Conservation (phyloP, 1,284 basidiomycete genomes). For the Uromyces viciae-fabae region DNA sequence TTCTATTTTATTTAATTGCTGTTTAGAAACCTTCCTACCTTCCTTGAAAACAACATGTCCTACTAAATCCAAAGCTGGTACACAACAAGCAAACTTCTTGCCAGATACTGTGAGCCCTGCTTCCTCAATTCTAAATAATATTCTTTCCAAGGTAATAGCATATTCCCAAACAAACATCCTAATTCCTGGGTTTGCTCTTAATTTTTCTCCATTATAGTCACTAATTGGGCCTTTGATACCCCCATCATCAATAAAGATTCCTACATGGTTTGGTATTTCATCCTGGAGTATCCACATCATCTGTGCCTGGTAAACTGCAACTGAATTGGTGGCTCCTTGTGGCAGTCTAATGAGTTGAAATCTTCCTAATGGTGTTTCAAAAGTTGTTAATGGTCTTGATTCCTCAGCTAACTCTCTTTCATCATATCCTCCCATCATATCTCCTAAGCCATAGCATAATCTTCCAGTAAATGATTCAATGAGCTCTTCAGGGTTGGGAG, state of each 20-base stretch:
- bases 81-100: background rate
- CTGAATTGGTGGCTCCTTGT: conserved; percentile 14
- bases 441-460: conserved; percentile 18
- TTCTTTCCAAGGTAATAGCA: conserved; percentile 15
- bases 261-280: background rate
- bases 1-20: conserved; percentile 9
- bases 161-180: conserved; percentile 29
- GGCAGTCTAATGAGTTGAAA: conserved; percentile 13
- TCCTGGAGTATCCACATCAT: conserved; percentile 23
- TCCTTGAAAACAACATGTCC: conserved; percentile 15
- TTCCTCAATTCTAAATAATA: conserved; percentile 20
- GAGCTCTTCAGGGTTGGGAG: background rate
- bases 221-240: conserved; percentile 17
- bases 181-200: conserved; percentile 2
- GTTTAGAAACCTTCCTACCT: background rate
- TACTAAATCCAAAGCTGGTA: background rate
- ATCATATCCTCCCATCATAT: conserved; percentile 35
- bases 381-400: conserved; percentile 9
- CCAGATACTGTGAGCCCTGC: conserved; percentile 8
- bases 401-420: conserved; percentile 14
- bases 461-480: conserved; percentile 16
- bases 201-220: conserved; percentile 6
- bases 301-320: conserved; percentile 17
- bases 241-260: conserved; percentile 37
- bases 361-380: conserved; percentile 24